A percentile compares a stretch with the other conserved stretches of the same genome.
phyloP scores from a whole-genome alignment of 2,329 filamentous ascomycete species.

The Botryotinia globosa region DNA sequence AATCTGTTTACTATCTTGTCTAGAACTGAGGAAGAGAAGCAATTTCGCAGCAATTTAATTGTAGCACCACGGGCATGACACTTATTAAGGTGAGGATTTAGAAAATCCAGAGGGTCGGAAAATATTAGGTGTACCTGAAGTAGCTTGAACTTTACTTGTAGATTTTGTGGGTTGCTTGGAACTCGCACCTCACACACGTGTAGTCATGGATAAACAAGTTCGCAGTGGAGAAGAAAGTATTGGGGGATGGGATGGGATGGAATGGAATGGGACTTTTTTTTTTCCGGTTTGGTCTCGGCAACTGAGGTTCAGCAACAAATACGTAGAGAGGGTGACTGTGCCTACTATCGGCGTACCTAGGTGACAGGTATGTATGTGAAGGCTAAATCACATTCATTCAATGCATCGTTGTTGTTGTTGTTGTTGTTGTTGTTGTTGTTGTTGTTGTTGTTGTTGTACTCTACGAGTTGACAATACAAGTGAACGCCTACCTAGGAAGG shows the following conservation, averaged over 20 bases:
- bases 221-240: constrained; percentile 11
- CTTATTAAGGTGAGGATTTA: not conserved
- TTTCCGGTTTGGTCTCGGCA: constrained; percentile 4
- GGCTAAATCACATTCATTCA: not conserved
- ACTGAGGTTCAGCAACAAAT: not conserved
- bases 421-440: not conserved
- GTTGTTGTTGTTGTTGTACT: not conserved
- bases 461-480: not conserved
- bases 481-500: not conserved
- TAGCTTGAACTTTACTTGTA: constrained; percentile 15
- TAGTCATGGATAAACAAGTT: constrained; percentile 11
- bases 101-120: not conserved
- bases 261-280: not conserved
- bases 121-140: constrained; percentile 4
- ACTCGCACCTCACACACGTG: constrained; percentile 9
- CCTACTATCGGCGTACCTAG: not conserved
- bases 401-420: not conserved
- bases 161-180: not conserved
- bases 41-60: constrained; percentile 10
- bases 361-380: not conserved
- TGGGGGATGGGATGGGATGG: not conserved
- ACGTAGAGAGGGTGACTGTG: not conserved
- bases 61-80: constrained; percentile 21
- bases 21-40: constrained; percentile 8
- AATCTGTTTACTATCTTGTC: constrained; percentile 15